These are phyloP conservation scores for Teunomyces stri DNA, from an alignment of 805 yeast genomes.

Conservation along the genomic window DNA sequence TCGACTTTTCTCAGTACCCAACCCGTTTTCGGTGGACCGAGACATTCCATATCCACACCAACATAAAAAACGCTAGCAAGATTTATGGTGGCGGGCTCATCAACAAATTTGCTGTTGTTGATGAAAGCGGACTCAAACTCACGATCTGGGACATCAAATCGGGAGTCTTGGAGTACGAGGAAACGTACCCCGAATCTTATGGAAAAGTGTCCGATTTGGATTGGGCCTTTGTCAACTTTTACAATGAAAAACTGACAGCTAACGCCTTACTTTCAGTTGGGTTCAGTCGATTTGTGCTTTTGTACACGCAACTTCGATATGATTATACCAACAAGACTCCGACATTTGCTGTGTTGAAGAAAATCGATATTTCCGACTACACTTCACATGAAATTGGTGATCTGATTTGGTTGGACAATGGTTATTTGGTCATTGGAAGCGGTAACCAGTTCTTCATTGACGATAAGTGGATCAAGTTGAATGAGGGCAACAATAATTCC, in stretches of 20 bases:
- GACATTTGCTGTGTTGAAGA: constrained; percentile 71
- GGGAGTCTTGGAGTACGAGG: constrained; percentile 64
- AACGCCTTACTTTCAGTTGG: constrained; percentile 78
- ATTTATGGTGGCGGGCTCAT: constrained; percentile 70
- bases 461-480: constrained; percentile 53
- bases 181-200: constrained; percentile 29
- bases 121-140: constrained; percentile 46
- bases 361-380: constrained; percentile 64
- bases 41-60: constrained; percentile 52
- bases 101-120: constrained; percentile 74
- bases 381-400: constrained; percentile 87
- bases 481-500: constrained; percentile 20
- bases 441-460: constrained; percentile 88
- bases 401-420: constrained; percentile 80
- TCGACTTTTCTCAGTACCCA: constrained; percentile 17
- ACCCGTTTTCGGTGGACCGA: constrained; percentile 51
- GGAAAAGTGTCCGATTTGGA: constrained; percentile 67
- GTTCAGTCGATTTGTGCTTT: constrained; percentile 55
- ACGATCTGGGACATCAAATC: constrained; percentile 79
- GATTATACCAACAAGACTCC: constrained; percentile 84
- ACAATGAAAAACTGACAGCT: constrained; percentile 9
- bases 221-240: constrained; percentile 66
- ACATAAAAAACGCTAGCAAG: constrained; percentile 47
- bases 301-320: constrained; percentile 80
- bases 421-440: constrained; percentile 75